Evolutionary conservation across 345 rosid species (phyloP), one percentile per base, ranked within the genome.

Genomic region (Abelmoschus esculentus): DNA sequence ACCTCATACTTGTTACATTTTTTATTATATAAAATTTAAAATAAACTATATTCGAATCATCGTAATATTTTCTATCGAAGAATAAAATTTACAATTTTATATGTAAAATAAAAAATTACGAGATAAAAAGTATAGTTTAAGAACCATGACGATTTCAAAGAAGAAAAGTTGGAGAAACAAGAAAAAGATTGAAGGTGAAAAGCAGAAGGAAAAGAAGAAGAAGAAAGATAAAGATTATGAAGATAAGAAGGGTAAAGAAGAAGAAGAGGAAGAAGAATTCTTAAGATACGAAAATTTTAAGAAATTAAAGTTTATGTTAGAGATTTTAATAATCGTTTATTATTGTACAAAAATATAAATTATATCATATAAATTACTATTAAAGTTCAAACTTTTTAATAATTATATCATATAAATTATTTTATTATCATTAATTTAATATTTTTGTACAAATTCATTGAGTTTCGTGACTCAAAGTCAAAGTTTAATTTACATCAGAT

Each of bases 41-140:
- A 18, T 5, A 0, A 1, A 54, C 14, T 12, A 54, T 5, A 7
- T 54, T 54, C 0, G 28, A 22, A 2, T 19, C 11, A 28, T 53
- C 57, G 18, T 11, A 11, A 13, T 47, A 1, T 3, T 47, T 15
- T 47, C 6, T 17, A 12, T 47, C 5, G 3, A 13, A 13, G 4
- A 34, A 4, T 4, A 34, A 34, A 3, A 10, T 2, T 0, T 3
- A 14, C 12, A 62, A 38, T 31, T 46, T 46, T 6, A 68, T 49
- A 70, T 29, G 6, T 40, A 5, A 3, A 50, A 7, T n/a, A 26
- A 36, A 14, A 14, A 70, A 42, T 14, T 5, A 81, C 79, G 86
- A 83, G 83, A 40, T 87, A 71, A 61, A 72, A 76, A 38, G 84
- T 19, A 8, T 66, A 84, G 2, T 46, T 44, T 19, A 68, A 73